Conservation (phyloP, 73 alveolate genomes). For the Tetrahymena thermophila region DNA sequence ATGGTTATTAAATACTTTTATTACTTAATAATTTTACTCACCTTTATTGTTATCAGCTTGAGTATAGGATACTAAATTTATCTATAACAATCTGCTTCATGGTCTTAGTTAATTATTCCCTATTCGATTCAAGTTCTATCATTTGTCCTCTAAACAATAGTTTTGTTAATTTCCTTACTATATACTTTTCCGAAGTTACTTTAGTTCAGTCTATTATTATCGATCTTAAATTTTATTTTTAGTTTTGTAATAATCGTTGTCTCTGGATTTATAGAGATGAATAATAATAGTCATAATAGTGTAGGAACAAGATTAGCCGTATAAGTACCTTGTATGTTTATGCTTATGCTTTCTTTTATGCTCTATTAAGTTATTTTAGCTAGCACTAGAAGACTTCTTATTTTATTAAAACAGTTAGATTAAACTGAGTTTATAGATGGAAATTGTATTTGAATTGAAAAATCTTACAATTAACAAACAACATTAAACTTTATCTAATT, state of each 20-base stretch:
- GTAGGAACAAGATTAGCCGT: not conserved
- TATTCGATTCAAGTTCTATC: not conserved
- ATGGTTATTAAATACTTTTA: not conserved
- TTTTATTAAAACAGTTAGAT: not conserved
- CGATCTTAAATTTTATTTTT: too few relatives aligned
- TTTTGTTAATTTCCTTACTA: not conserved
- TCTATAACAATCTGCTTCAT: not conserved
- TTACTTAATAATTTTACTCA: not conserved
- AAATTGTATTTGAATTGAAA: not conserved
- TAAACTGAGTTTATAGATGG: not conserved
- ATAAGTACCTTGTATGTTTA: not conserved
- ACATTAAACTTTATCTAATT: too few relatives aligned
- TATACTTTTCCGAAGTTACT: too few relatives aligned
- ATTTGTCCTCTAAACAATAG: not conserved
- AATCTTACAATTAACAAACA: too few relatives aligned
- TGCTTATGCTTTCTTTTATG: not conserved
- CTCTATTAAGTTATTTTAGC: not conserved
- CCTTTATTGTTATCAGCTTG: not conserved
- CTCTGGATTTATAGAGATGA: not conserved
- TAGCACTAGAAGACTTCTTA: not conserved
- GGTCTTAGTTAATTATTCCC: not conserved
- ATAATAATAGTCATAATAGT: not conserved
- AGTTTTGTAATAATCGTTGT: not conserved
- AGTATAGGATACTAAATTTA: not conserved
- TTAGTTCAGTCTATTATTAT: too few relatives aligned